Evolutionary conservation across 2,329 filamentous ascomycete genomes (phyloP).

Genomic region (Cordyceps tenuipes): DNA sequence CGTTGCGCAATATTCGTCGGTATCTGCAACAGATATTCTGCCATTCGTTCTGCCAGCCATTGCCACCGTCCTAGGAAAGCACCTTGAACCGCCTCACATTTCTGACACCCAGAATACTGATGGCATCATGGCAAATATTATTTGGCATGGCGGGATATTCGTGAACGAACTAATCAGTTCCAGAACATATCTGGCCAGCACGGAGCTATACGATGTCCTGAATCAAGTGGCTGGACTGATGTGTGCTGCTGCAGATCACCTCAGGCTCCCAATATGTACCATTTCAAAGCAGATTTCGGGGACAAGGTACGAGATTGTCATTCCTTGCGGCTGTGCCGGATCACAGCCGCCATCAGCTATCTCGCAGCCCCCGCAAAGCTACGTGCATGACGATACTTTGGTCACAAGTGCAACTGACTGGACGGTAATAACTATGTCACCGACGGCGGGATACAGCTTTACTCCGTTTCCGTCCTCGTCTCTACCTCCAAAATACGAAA

Average conservation of each 20-base stretch:
- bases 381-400: neutral
- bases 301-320: neutral
- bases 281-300: neutral
- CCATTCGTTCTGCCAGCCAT: constrained; percentile 19
- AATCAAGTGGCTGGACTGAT: constrained; percentile 18
- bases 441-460: neutral
- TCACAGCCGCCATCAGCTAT: neutral
- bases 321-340: neutral
- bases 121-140: constrained; percentile 13
- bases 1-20: constrained; percentile 14
- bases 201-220: constrained; percentile 15
- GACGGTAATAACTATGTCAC: neutral
- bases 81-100: constrained; percentile 1
- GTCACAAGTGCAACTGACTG: neutral
- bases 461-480: neutral
- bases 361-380: neutral
- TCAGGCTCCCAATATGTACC: constrained; percentile 15
- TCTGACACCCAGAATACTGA: constrained; percentile 5
- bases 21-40: constrained; percentile 11
- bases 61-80: constrained; percentile 14
- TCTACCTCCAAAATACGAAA: neutral
- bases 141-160: constrained; percentile 15
- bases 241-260: constrained; percentile 14
- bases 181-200: constrained; percentile 4
- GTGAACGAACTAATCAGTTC: constrained; percentile 17